A percentile compares a stretch with the other conserved stretches of the same genome.
phyloP scores from a whole-genome alignment of 2,329 filamentous ascomycete genomes.

The Cladosporium phlei region DNA sequence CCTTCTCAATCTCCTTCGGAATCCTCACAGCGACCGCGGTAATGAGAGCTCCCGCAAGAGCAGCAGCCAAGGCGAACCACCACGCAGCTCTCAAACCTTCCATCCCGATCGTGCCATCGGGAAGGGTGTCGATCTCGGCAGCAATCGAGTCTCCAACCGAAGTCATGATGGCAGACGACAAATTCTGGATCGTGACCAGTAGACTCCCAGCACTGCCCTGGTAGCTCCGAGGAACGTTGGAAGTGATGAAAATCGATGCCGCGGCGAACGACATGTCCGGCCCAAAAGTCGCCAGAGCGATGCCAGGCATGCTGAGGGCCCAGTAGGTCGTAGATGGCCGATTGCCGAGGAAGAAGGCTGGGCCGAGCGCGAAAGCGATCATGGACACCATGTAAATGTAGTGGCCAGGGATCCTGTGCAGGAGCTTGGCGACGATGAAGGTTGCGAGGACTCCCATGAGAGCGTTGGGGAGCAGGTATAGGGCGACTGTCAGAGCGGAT shows the following conservation, averaged over 20 bases:
- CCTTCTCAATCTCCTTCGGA: conserved; percentile 30
- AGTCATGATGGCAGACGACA: conserved; percentile 41
- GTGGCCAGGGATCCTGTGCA: conserved; percentile 44
- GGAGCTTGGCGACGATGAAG: conserved; percentile 42
- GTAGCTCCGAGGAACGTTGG: conserved; percentile 43
- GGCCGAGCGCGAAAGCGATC: conserved; percentile 36
- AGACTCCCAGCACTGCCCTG: conserved; percentile 45
- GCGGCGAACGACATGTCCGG: conserved; percentile 46
- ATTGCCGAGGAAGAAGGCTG: conserved; percentile 40
- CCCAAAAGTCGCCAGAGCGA: conserved; percentile 44
- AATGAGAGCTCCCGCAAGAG: conserved; percentile 22
- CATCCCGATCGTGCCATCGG: conserved; percentile 24
- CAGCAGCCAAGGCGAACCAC: conserved; percentile 26
- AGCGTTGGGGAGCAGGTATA: conserved; percentile 45
- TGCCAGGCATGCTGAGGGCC: conserved; percentile 42
- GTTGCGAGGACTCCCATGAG: conserved; percentile 43
- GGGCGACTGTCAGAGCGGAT: conserved; percentile 37
- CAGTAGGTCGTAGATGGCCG: conserved; percentile 41
- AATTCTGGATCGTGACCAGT: conserved; percentile 45
- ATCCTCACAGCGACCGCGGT: conserved; percentile 26
- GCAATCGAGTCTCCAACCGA: conserved; percentile 26
- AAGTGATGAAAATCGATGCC: conserved; percentile 47
- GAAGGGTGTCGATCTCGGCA: conserved; percentile 21
- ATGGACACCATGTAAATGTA: conserved; percentile 45
- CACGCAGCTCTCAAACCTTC: conserved; percentile 26